A percentile compares a stretch with the other conserved stretches of the same genome.
phyloP scores from a whole-genome alignment of 257 asterid genomes.

The Solanum gandarillasii region DNA sequence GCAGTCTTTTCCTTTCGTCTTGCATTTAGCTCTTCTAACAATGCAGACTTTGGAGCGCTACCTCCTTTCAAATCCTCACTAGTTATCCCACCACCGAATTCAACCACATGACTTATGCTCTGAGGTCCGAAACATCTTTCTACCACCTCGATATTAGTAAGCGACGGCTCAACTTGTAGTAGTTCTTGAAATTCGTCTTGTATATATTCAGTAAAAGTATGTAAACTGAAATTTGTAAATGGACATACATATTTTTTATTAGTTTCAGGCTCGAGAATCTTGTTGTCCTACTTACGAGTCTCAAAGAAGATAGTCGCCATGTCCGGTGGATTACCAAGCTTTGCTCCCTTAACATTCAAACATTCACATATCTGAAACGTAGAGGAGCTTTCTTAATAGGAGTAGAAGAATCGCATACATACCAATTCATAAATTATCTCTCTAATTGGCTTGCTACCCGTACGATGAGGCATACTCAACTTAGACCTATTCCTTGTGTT shows the following conservation, averaged over 20 bases:
- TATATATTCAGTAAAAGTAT: not conserved
- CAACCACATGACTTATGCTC: not conserved
- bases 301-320: not conserved
- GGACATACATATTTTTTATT: not conserved
- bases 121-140: not conserved
- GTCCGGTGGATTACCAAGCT: not conserved
- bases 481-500: not conserved
- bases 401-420: not conserved
- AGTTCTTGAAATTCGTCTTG: not conserved
- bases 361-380: not conserved
- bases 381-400: not conserved
- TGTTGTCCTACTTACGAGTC: not conserved
- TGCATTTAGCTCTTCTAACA: not conserved
- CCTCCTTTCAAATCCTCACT: not conserved
- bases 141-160: not conserved
- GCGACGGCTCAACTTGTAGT: not conserved
- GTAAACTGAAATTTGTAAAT: not conserved
- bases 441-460: not conserved
- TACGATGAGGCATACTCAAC: not conserved
- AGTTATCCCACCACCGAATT: not conserved
- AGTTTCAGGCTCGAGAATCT: not conserved
- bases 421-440: not conserved
- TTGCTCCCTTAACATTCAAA: not conserved
- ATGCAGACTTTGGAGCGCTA: not conserved
- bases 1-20: not conserved